These are phyloP conservation scores for Westerdykella sp. DNA, from an alignment of 2,329 filamentous ascomycete genomes.

Conservation along the genomic window DNA sequence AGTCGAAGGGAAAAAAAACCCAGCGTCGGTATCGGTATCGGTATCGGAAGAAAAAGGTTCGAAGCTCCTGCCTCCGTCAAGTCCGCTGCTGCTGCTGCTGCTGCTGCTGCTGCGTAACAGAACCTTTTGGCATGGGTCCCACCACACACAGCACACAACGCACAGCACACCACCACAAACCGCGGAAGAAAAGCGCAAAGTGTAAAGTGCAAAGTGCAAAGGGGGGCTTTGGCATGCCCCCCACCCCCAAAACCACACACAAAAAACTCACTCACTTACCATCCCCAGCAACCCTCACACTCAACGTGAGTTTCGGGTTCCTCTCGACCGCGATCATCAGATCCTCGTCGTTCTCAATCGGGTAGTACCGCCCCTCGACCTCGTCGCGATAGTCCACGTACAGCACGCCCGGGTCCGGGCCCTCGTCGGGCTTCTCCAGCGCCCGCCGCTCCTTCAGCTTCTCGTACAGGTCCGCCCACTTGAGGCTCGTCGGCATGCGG, in stretches of 20 bases:
- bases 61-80: too few species aligned
- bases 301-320: constrained; percentile 79
- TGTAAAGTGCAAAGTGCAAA: too few species aligned
- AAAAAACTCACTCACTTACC: not conserved
- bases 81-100: too few species aligned
- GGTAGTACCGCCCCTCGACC: constrained; percentile 64
- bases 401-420: constrained; percentile 60
- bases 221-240: too few species aligned
- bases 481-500: constrained; percentile 74
- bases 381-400: constrained; percentile 85
- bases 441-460: constrained; percentile 82
- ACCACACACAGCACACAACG: too few species aligned
- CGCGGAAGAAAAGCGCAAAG: too few species aligned
- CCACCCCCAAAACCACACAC: not conserved
- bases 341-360: constrained; percentile 72
- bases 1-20: too few species aligned
- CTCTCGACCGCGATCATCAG: constrained; percentile 72
- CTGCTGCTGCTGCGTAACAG: too few species aligned
- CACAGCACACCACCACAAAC: too few species aligned
- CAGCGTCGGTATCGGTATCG: too few species aligned
- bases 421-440: constrained; percentile 47
- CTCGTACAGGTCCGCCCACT: constrained; percentile 69
- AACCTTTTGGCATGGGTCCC: too few species aligned
- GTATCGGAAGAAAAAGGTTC: too few species aligned
- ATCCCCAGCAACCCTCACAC: constrained; percentile 30